Evolutionary conservation across 345 rosid species (phyloP).

Genomic region (Arabis alpina): DNA sequence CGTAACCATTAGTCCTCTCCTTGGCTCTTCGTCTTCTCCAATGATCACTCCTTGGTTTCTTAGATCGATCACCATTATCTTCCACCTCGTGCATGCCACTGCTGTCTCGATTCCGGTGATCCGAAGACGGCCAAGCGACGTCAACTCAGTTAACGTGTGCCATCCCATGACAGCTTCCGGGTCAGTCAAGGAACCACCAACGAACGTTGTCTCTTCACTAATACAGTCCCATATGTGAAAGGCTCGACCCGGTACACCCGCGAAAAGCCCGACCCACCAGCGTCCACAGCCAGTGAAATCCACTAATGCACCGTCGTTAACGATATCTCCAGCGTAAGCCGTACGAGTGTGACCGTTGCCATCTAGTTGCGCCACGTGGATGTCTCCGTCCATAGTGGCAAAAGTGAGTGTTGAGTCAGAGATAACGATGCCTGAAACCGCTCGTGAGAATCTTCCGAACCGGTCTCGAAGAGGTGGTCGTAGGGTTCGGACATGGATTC

Average conservation of each 20-base stretch:
- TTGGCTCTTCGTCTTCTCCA: constrained; percentile 43
- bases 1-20: constrained; percentile 55
- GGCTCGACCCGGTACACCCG: constrained; percentile 75
- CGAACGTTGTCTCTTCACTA: constrained; percentile 53
- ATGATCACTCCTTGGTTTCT: constrained; percentile 57
- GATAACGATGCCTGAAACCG: constrained; percentile 75
- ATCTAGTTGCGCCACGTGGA: constrained; percentile 64
- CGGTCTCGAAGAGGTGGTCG: constrained; percentile 63
- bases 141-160: constrained; percentile 70
- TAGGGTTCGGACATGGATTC: constrained; percentile 61
- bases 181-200: constrained; percentile 68
- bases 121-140: constrained; percentile 66
- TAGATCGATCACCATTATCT: constrained; percentile 55
- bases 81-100: constrained; percentile 70
- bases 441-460: constrained; percentile 73
- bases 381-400: constrained; percentile 77
- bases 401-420: constrained; percentile 52
- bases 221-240: constrained; percentile 75
- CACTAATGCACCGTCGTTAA: constrained; percentile 73
- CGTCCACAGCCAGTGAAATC: constrained; percentile 78
- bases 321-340: constrained; percentile 61
- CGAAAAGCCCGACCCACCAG: constrained; percentile 95
- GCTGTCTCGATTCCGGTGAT: constrained; percentile 59
- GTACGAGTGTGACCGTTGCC: constrained; percentile 46
- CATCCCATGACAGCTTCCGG: constrained; percentile 77